Evolutionary conservation across 108 stramenopile genomes (phyloP).

Genomic region (Nitzschia palea): DNA sequence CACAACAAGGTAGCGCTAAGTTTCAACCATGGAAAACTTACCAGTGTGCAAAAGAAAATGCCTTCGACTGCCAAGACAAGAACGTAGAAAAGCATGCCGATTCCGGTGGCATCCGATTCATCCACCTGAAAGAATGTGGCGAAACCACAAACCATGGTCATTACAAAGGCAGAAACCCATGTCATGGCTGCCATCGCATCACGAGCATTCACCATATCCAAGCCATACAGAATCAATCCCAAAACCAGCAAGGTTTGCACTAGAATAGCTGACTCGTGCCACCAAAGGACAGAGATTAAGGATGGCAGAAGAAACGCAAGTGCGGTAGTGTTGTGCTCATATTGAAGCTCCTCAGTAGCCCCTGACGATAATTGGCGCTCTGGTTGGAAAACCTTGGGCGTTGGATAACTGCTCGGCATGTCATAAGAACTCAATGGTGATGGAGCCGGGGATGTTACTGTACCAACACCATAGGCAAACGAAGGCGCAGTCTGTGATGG

Average conservation of each 20-base stretch:
- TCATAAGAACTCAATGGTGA: not conserved
- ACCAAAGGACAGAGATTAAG: constrained; percentile 47
- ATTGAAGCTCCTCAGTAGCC: constrained; percentile 1
- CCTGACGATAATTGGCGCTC: not conserved
- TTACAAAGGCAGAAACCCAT: constrained; percentile 51
- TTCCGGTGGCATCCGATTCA: constrained; percentile 22
- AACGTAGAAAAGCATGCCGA: constrained; percentile 21
- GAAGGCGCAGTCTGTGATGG: not conserved
- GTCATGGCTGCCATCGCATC: constrained; percentile 31
- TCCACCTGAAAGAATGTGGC: constrained; percentile 36
- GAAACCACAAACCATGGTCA: constrained; percentile 48
- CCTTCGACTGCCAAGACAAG: constrained; percentile 28
- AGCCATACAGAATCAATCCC: constrained; percentile 46
- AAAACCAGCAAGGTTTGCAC: constrained; percentile 43
- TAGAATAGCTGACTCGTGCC: constrained; percentile 53
- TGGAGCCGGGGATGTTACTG: not conserved
- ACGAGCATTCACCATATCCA: constrained; percentile 68
- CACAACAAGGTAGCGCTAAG: too few relatives aligned
- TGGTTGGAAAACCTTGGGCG: not conserved
- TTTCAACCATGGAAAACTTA: too few relatives aligned
- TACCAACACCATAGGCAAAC: constrained; percentile 1
- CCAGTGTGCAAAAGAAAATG: constrained; percentile 26
- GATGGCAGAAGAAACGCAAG: constrained; percentile 51
- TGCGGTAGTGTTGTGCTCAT: constrained; percentile 36
- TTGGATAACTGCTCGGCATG: not conserved